A percentile compares a stretch with the other conserved stretches of the same genome.
These are phyloP conservation scores for Eustoma russellianum DNA, from an alignment of 257 asterid species.

Conservation along the genomic window DNA sequence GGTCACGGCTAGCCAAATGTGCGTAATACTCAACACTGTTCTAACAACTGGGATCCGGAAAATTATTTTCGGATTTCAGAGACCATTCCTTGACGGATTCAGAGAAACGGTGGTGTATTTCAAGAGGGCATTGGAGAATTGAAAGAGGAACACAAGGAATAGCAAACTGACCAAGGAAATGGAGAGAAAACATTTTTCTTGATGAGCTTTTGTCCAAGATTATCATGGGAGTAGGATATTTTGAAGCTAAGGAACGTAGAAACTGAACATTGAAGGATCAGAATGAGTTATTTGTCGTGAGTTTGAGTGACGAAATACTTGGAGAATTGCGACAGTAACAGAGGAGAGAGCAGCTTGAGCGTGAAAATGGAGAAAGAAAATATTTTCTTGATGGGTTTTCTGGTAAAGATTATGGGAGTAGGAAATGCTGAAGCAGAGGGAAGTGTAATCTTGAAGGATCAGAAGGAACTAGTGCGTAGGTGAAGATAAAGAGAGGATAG, in stretches of 20 bases:
- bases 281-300: too few relatives aligned
- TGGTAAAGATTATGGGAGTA: constrained; percentile 1
- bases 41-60: constrained; percentile 31
- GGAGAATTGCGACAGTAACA: constrained; percentile 17
- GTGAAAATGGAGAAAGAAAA: constrained; percentile 23
- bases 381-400: constrained; percentile 23
- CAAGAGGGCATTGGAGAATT: constrained; percentile 35
- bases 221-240: too few relatives aligned
- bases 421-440: too few relatives aligned
- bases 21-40: constrained; percentile 50
- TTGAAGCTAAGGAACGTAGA: too few relatives aligned
- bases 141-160: constrained; percentile 15
- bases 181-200: constrained; percentile 32
- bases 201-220: constrained; percentile 7
- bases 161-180: constrained; percentile 18
- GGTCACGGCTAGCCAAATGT: constrained; percentile 48
- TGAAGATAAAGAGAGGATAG: too few relatives aligned
- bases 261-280: too few relatives aligned
- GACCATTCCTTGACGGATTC: constrained; percentile 59
- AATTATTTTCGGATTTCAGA: constrained; percentile 15
- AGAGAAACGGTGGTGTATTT: constrained; percentile 86
- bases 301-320: constrained; percentile 31
- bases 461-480: too few relatives aligned
- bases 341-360: constrained; percentile 15
- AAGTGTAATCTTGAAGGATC: constrained; percentile 1